phyloP scores from a whole-genome alignment of 495 filamentous ascomycete genomes.

The Aspergillus ellipticus region DNA sequence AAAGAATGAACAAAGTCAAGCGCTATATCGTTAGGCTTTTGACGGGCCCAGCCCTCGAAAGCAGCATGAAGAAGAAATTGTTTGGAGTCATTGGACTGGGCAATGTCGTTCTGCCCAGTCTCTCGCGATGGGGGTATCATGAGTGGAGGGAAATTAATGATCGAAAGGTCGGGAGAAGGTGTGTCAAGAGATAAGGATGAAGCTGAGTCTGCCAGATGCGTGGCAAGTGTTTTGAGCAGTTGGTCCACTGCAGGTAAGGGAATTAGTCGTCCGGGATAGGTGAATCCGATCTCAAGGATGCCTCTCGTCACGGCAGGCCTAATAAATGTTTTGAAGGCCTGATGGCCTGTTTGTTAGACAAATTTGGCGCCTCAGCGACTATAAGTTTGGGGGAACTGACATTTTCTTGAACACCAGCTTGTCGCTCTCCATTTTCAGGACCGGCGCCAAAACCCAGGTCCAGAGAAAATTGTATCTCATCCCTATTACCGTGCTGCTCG shows the following conservation, averaged over 20 bases:
- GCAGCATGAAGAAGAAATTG: conserved; percentile 20
- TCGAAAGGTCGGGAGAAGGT: conserved; percentile 13
- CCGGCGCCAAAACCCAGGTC: conserved; percentile 10
- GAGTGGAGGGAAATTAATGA: conserved; percentile 22
- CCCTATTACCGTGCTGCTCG: conserved; percentile 6
- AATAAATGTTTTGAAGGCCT: conserved; percentile 16
- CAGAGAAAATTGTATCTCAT: conserved; percentile 22
- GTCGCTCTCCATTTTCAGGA: conserved; percentile 16
- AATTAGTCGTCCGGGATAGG: conserved; percentile 18
- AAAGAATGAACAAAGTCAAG: conserved; percentile 27
- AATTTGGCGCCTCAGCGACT: neutral
- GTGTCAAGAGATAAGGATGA: neutral
- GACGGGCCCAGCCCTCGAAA: conserved; percentile 24
- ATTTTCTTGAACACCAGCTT: neutral
- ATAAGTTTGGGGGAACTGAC: conserved; percentile 3
- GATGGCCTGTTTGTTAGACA: neutral
- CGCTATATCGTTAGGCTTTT: conserved; percentile 20
- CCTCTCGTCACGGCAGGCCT: neutral
- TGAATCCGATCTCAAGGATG: conserved; percentile 13
- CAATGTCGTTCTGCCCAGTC: neutral
- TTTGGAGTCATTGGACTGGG: conserved; percentile 1
- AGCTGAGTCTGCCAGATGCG: conserved; percentile 13
- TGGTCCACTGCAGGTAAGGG: conserved; percentile 16
- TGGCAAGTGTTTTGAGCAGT: conserved; percentile 14
- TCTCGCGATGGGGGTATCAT: conserved; percentile 18